Conservation (phyloP, 192 early-diverging fungal species). For the Coemansia sp. region DNA sequence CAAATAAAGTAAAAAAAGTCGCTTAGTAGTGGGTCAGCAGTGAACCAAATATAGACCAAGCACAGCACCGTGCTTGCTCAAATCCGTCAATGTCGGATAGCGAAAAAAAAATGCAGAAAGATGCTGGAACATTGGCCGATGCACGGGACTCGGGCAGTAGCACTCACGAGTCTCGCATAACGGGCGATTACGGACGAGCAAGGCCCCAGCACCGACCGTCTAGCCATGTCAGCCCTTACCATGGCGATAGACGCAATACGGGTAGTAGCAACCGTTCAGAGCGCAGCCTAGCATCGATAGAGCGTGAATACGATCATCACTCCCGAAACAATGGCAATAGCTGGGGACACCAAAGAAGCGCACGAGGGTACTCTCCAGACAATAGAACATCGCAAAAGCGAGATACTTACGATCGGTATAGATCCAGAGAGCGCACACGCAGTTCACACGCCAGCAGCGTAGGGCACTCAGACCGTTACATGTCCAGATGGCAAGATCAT, state of each 20-base stretch:
- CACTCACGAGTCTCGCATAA: background rate
- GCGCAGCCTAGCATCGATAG: background rate
- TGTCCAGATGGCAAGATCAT: background rate
- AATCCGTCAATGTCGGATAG: constrained; percentile 1
- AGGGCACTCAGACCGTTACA: background rate
- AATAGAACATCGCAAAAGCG: background rate
- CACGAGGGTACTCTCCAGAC: background rate
- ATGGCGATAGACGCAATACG: background rate
- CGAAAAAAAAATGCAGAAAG: background rate
- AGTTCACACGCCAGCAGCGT: background rate
- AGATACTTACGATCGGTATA: background rate
- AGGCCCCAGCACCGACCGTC: background rate
- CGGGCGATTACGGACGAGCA: background rate
- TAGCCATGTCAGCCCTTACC: constrained; percentile 14
- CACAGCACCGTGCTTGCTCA: background rate
- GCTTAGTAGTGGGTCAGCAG: background rate
- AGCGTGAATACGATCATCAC: background rate
- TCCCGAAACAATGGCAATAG: constrained; percentile 9
- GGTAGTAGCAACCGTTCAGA: background rate
- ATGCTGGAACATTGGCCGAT: background rate
- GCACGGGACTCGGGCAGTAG: background rate
- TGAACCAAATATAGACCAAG: background rate
- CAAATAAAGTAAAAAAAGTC: background rate
- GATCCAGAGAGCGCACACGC: background rate
- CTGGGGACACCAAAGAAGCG: constrained; percentile 11